A percentile compares a stretch with the other conserved stretches of the same genome.
These are phyloP conservation scores for Ganoderma sp. DNA, from an alignment of 1,284 basidiomycete genomes.

Conservation along the genomic window DNA sequence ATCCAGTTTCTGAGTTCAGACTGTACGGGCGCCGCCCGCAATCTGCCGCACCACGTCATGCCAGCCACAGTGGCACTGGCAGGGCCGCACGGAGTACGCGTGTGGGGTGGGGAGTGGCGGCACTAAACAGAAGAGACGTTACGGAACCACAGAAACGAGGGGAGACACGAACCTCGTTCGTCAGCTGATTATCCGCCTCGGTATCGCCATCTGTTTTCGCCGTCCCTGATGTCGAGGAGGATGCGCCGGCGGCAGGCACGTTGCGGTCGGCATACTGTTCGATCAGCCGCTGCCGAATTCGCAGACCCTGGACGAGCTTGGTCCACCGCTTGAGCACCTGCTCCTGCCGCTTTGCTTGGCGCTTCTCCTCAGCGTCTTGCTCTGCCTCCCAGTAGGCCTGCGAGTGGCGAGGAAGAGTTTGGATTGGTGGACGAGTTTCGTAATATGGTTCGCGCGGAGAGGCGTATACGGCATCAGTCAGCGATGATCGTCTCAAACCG, in stretches of 20 bases:
- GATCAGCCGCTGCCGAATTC: constrained; percentile 83
- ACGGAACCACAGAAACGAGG: neutral
- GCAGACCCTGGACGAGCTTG: constrained; percentile 85
- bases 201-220: constrained; percentile 12
- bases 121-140: neutral
- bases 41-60: constrained; percentile 1
- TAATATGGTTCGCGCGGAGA: neutral
- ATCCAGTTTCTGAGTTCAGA: neutral
- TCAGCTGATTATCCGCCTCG: constrained; percentile 8
- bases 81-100: constrained; percentile 2
- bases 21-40: neutral
- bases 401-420: constrained; percentile 10
- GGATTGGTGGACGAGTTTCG: neutral
- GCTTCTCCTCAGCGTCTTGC: constrained; percentile 78
- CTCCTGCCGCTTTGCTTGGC: constrained; percentile 78
- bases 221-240: neutral
- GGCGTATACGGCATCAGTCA: constrained; percentile 4
- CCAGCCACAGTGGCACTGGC: neutral
- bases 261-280: constrained; percentile 72
- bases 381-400: constrained; percentile 88
- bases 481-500: neutral
- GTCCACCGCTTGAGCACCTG: constrained; percentile 89
- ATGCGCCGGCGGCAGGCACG: constrained; percentile 14
- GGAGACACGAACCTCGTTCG: constrained; percentile 21
- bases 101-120: constrained; percentile 4